phyloP scores from a whole-genome alignment of 2,329 filamentous ascomycete species.

The Cladophialophora immunda region DNA sequence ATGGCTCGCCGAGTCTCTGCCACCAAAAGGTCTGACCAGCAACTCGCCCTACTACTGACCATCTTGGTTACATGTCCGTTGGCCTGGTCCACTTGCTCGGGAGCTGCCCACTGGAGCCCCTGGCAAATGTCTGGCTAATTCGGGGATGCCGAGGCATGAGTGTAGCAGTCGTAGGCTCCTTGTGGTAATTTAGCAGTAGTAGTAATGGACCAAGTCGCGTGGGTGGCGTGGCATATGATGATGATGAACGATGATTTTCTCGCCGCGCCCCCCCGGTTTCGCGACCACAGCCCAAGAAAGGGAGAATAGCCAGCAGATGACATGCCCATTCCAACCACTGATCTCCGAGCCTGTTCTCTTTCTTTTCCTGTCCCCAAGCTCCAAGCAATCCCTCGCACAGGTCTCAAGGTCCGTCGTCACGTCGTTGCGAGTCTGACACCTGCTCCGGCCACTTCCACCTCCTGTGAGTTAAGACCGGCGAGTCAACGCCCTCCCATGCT shows the following conservation, averaged over 20 bases:
- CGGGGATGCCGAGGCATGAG: conserved; percentile 16
- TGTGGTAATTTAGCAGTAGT: no score
- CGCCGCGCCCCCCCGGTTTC: not conserved
- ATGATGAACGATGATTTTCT: not conserved
- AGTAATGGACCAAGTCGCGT: no score
- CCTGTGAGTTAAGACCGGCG: not conserved
- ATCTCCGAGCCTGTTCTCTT: not conserved
- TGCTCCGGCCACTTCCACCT: not conserved
- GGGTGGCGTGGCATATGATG: conserved; percentile 1
- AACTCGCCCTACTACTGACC: not conserved
- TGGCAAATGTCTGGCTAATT: conserved; percentile 16
- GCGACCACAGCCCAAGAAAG: not conserved
- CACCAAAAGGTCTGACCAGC: not conserved
- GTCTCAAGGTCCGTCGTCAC: not conserved
- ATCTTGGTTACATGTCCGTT: conserved; percentile 11
- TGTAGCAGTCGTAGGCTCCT: not conserved
- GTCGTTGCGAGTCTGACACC: not conserved
- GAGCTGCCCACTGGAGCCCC: not conserved
- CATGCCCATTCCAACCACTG: not conserved
- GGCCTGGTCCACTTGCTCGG: not conserved
- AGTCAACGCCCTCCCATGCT: not conserved
- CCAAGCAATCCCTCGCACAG: not conserved
- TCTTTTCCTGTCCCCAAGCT: not conserved
- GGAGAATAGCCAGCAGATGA: not conserved
- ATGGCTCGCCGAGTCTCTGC: not conserved